Percentiles rank a stretch among this genome's conserved stretches.
phyloP scores from a whole-genome alignment of 1,139 yeast species.

The Pichia inconspicua region DNA sequence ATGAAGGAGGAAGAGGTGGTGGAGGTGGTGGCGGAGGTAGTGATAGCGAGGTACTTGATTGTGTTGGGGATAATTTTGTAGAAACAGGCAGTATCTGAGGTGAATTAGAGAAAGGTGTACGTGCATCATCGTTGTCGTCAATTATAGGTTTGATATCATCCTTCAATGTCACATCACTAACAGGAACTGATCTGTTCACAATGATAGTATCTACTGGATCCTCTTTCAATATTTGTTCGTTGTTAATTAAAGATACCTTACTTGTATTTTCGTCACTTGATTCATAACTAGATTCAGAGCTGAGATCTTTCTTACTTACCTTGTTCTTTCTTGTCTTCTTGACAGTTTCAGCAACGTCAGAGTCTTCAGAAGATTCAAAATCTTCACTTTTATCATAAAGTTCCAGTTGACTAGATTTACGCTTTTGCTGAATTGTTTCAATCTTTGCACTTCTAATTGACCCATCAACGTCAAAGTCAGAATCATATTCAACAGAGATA shows the following conservation, averaged over 20 bases:
- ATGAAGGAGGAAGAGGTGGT: constrained; percentile 26
- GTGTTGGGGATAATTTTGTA: no score
- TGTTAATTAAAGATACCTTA: neutral
- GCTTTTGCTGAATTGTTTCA: neutral
- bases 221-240: neutral
- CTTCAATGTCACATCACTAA: no score
- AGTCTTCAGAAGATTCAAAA: neutral
- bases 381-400: neutral
- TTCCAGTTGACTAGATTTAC: neutral
- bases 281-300: neutral
- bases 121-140: no score
- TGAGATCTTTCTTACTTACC: neutral
- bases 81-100: no score
- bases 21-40: constrained; percentile 18
- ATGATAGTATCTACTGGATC: neutral
- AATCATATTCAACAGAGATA: neutral
- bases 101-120: no score
- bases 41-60: no score
- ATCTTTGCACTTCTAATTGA: neutral
- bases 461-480: neutral
- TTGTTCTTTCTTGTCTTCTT: neutral
- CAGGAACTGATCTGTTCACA: neutral
- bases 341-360: neutral
- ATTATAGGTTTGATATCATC: neutral
- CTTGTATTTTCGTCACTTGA: neutral